A percentile compares a stretch with the other conserved stretches of the same genome.
Evolutionary conservation across 306 rosid genomes (phyloP).

Genomic region (Arachis stenosperma): DNA sequence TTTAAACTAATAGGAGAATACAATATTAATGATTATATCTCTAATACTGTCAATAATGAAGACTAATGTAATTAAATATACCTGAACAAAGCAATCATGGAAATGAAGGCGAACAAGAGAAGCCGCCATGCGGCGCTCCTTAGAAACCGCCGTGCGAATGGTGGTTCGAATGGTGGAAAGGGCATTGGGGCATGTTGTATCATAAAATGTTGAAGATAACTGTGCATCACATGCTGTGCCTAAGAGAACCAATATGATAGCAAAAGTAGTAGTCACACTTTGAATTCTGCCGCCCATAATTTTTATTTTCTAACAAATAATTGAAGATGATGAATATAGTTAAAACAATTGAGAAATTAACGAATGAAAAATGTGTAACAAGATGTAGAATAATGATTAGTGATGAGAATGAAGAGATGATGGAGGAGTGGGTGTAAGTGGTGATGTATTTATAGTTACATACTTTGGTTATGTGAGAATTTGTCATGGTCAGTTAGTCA

Average conservation of each 20-base stretch:
- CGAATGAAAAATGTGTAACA: not conserved
- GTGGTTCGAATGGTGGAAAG: constrained; percentile 49
- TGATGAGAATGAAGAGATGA: not conserved
- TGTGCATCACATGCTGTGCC: not conserved
- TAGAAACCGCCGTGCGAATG: constrained; percentile 17
- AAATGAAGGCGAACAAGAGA: constrained; percentile 53
- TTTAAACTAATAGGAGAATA: too few species aligned
- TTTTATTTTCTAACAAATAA: not conserved
- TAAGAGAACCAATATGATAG: not conserved
- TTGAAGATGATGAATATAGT: not conserved
- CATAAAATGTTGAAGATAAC: not conserved
- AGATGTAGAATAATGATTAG: not conserved
- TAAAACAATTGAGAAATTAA: too few species aligned
- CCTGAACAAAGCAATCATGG: constrained; percentile 53
- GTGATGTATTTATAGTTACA: not conserved
- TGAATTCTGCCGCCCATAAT: constrained; percentile 15
- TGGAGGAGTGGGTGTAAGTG: not conserved
- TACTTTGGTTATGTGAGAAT: not conserved
- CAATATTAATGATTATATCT: too few species aligned
- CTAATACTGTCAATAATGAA: too few species aligned
- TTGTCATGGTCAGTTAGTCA: constrained; percentile 10
- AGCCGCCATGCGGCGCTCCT: constrained; percentile 48
- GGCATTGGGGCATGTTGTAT: constrained; percentile 42
- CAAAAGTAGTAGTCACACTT: not conserved
- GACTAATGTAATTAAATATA: not conserved